phyloP scores from a whole-genome alignment of 768 basidiomycete genomes.

The Pleurotus sapidus region DNA sequence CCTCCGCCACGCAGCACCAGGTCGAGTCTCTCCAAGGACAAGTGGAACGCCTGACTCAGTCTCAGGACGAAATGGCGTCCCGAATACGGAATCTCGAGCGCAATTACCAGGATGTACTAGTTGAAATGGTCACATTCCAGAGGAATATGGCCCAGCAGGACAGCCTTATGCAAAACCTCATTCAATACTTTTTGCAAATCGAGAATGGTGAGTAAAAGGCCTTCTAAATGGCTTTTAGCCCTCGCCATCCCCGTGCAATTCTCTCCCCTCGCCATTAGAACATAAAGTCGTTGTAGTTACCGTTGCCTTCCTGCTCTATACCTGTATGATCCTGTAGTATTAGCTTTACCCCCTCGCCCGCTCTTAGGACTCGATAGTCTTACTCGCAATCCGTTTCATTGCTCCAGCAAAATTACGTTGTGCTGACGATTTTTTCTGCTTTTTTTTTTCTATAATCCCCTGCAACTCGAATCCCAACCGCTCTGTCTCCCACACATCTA shows the following conservation, averaged over 20 bases:
- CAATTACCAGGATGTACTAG: conserved; percentile 66
- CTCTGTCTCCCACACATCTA: no score
- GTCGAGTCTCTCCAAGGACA: conserved; percentile 41
- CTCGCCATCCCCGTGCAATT: no score
- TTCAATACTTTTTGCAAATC: conserved; percentile 75
- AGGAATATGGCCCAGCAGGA: conserved; percentile 82
- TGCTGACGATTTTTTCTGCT: background rate
- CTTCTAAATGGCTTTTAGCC: background rate
- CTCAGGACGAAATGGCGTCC: conserved; percentile 48
- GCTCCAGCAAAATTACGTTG: background rate
- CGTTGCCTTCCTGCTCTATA: background rate
- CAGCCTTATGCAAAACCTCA: conserved; percentile 74
- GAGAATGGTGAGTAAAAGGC: conserved; percentile 44
- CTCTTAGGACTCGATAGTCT: no score
- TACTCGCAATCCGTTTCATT: no score
- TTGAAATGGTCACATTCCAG: conserved; percentile 73
- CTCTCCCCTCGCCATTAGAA: no score
- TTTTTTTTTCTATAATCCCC: background rate
- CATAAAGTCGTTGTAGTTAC: background rate
- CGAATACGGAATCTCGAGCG: conserved; percentile 58
- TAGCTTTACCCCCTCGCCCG: no score
- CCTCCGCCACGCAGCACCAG: conserved; percentile 18
- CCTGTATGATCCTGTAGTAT: no score
- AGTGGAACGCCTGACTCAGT: conserved; percentile 42
- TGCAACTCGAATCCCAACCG: background rate